Conservation (phyloP, 768 basidiomycete genomes). For the Amanita phalloides region DNA sequence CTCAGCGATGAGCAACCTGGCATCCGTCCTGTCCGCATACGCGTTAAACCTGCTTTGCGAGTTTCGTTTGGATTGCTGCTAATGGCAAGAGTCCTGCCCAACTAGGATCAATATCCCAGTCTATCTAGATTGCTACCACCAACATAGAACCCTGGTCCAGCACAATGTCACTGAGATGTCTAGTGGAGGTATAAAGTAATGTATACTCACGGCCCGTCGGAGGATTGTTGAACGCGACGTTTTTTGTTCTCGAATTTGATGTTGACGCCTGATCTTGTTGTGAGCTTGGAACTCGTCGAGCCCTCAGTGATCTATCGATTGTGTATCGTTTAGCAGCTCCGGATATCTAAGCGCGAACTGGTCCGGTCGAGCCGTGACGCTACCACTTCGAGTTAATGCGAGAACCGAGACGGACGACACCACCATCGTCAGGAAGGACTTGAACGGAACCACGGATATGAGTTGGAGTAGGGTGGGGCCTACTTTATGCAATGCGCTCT, state of each 20-base stretch:
- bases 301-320: background rate
- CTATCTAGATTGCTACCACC: slow-evolving; percentile 50
- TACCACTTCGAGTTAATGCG: background rate
- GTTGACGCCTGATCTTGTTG: background rate
- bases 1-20: slow-evolving; percentile 46
- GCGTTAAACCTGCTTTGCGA: slow-evolving; percentile 35
- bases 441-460: background rate
- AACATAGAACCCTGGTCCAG: slow-evolving; percentile 50
- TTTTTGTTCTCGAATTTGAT: slow-evolving; percentile 13
- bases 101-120: slow-evolving; percentile 66
- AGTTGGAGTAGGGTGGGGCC: background rate
- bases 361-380: background rate
- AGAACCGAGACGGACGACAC: background rate
- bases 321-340: background rate
- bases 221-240: slow-evolving; percentile 64
- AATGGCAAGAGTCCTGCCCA: slow-evolving; percentile 67
- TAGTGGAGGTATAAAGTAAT: background rate
- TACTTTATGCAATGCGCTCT: background rate
- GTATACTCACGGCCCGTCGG: slow-evolving; percentile 40
- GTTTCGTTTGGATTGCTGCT: slow-evolving; percentile 50
- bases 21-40: too few relatives aligned
- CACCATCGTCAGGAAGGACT: background rate
- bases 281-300: background rate
- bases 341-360: background rate
- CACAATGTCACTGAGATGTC: background rate